A percentile compares a stretch with the other conserved stretches of the same genome.
phyloP scores from a whole-genome alignment of 352 stramenopile species.

The Peronosclerospora sorghi region DNA sequence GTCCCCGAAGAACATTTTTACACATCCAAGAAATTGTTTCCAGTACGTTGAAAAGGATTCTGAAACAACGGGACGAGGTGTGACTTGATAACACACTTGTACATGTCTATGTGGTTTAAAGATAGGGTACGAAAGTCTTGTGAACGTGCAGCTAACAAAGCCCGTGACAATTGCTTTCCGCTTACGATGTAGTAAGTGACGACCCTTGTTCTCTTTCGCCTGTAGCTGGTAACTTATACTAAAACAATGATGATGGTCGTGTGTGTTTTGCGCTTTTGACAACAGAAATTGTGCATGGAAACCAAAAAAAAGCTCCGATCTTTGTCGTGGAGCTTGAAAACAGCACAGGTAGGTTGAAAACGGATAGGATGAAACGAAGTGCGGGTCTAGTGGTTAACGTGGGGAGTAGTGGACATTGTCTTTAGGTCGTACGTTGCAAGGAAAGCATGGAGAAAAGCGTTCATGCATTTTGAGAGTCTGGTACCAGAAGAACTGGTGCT shows the following conservation, averaged over 20 bases:
- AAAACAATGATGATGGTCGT: constrained; percentile 1
- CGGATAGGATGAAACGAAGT: background rate
- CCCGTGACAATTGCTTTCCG: constrained; percentile 25
- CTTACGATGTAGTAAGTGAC: constrained; percentile 39
- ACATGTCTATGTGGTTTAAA: constrained; percentile 4
- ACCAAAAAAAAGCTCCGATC: constrained; percentile 69
- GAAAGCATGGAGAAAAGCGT: constrained; percentile 77
- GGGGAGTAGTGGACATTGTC: constrained; percentile 32
- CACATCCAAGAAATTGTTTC: constrained; percentile 70
- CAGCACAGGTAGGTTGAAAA: constrained; percentile 27
- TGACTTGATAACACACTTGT: background rate
- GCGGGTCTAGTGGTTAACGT: background rate
- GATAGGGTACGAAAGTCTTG: constrained; percentile 53
- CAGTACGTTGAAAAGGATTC: constrained; percentile 19
- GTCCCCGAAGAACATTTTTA: constrained; percentile 58
- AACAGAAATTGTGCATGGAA: constrained; percentile 60
- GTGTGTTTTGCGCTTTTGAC: too few relatives aligned
- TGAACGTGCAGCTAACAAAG: constrained; percentile 36
- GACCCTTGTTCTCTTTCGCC: background rate
- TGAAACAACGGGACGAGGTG: too few relatives aligned
- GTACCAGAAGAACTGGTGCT: constrained; percentile 31
- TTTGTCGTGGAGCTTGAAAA: constrained; percentile 61
- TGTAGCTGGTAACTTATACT: background rate
- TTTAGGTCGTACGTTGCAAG: constrained; percentile 69
- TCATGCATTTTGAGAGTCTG: constrained; percentile 62